Conservation (phyloP, 2,329 filamentous ascomycete species). For the Ceratocystis eucalypticola region DNA sequence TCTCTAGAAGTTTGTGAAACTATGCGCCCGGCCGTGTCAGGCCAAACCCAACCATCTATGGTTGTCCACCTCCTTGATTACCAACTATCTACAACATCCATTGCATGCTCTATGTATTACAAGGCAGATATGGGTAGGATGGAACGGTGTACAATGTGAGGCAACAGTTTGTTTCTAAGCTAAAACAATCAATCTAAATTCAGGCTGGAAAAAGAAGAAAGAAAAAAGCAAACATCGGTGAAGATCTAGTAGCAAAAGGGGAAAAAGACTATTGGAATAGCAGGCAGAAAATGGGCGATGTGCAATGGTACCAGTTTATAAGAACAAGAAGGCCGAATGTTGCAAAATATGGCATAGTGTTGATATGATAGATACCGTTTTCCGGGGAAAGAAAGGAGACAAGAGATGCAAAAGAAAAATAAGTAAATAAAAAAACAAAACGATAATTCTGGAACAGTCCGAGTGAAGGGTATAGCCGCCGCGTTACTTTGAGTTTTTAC, state of each 20-base stretch:
- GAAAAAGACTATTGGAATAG: not conserved
- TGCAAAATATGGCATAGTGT: not conserved
- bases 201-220: not conserved
- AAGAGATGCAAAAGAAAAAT: not conserved
- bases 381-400: not conserved
- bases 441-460: not conserved
- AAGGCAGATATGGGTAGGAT: not conserved
- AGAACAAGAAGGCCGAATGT: not conserved
- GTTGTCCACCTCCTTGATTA: not conserved
- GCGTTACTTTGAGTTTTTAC: not conserved
- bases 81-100: not conserved
- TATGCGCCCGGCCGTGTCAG: not conserved
- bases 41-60: not conserved
- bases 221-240: conserved; percentile 2
- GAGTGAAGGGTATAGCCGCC: conserved; percentile 15
- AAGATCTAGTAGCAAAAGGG: not conserved
- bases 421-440: not conserved
- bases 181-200: conserved; percentile 1
- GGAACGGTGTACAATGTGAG: not conserved
- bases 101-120: not conserved
- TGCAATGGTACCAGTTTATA: not conserved
- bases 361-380: not conserved
- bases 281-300: not conserved
- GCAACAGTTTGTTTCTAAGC: not conserved
- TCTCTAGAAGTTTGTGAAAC: not conserved